These are phyloP conservation scores for Moricandia arvensis DNA, from an alignment of 345 rosid species.

Conservation along the genomic window DNA sequence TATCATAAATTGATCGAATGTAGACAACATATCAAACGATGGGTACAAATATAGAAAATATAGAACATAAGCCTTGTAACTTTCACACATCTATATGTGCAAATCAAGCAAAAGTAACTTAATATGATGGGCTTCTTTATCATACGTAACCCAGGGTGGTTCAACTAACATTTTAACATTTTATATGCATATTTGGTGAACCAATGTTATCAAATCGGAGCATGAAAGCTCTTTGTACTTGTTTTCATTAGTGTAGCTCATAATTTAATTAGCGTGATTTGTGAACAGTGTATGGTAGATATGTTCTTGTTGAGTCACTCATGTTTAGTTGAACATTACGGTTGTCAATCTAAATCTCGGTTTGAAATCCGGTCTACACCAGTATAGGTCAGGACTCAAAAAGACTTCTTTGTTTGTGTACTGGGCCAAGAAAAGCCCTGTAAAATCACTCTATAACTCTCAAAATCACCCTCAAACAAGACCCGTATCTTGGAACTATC, in stretches of 20 bases:
- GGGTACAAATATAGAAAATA: constrained; percentile 18
- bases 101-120: constrained; percentile 40
- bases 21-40: constrained; percentile 13
- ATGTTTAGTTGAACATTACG: neutral
- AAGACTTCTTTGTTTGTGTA: neutral
- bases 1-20: constrained; percentile 1
- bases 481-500: too few relatives aligned
- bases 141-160: constrained; percentile 26
- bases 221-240: constrained; percentile 19
- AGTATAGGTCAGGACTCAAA: neutral
- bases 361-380: neutral
- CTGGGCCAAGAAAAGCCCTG: constrained; percentile 31
- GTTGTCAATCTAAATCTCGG: neutral
- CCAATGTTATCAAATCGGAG: constrained; percentile 21
- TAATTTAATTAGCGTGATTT: neutral
- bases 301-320: constrained; percentile 6
- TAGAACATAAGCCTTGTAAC: constrained; percentile 21
- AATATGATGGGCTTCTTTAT: constrained; percentile 20
- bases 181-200: constrained; percentile 31
- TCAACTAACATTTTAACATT: constrained; percentile 29
- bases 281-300: neutral
- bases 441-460: too few relatives aligned
- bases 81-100: constrained; percentile 31
- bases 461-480: too few relatives aligned
- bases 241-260: constrained; percentile 6